These are phyloP conservation scores for Pseudocercospora fijiensis DNA, from an alignment of 2,329 filamentous ascomycete species.

Conservation along the genomic window DNA sequence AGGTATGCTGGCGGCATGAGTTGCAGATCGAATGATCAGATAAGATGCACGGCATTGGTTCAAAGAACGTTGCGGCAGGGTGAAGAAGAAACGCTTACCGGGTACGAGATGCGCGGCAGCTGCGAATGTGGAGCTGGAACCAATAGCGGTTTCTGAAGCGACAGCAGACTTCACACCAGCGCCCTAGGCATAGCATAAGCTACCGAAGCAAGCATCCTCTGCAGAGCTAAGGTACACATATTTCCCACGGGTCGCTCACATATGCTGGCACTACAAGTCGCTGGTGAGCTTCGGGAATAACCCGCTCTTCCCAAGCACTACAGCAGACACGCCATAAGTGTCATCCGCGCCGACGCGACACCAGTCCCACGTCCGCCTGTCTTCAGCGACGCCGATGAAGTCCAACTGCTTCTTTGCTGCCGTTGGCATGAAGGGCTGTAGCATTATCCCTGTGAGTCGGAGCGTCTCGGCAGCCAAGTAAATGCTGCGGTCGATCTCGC, in stretches of 20 bases:
- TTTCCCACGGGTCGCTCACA: not conserved
- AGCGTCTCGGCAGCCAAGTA: slow-evolving; percentile 73
- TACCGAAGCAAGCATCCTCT: not conserved
- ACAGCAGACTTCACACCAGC: not conserved
- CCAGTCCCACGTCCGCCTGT: slow-evolving; percentile 62
- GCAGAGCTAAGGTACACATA: no score
- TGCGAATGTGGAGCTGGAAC: no score
- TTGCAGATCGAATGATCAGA: no score
- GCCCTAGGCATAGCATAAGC: not conserved
- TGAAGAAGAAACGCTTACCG: no score
- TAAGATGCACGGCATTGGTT: no score
- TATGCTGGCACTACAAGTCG: slow-evolving; percentile 23
- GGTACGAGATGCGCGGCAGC: no score
- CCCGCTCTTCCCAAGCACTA: slow-evolving; percentile 44
- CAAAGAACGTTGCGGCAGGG: no score
- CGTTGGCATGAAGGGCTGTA: slow-evolving; percentile 87
- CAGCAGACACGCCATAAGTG: slow-evolving; percentile 61
- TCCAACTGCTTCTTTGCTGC: slow-evolving; percentile 74
- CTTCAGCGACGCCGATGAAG: slow-evolving; percentile 67
- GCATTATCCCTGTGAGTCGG: slow-evolving; percentile 75
- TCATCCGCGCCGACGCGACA: slow-evolving; percentile 64
- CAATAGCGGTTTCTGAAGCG: not conserved
- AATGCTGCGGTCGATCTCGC: slow-evolving; percentile 59
- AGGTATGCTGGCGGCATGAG: no score
- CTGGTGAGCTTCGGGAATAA: slow-evolving; percentile 53